phyloP scores from a whole-genome alignment of 345 rosid genomes.

The Euphorbia lathyris region DNA sequence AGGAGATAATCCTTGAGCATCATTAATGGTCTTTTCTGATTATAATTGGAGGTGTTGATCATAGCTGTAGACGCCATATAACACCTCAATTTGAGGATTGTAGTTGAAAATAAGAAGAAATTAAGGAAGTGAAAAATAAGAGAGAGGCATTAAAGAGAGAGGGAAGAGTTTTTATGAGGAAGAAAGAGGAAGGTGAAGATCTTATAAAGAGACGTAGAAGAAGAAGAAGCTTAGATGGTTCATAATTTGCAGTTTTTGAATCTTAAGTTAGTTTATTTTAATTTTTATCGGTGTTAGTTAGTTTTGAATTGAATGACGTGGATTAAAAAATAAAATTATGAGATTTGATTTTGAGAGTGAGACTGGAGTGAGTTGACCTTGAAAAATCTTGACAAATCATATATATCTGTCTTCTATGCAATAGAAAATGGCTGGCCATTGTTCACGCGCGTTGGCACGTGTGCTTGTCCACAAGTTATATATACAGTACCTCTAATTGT shows the following conservation, averaged over 20 bases:
- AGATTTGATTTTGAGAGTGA: constrained; percentile 2
- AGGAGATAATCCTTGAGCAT: constrained; percentile 73
- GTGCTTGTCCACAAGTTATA: constrained; percentile 8
- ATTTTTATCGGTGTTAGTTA: constrained; percentile 5
- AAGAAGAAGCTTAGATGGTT: constrained; percentile 31
- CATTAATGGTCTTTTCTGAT: constrained; percentile 45
- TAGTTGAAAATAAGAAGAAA: background rate
- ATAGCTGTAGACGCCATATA: constrained; percentile 24
- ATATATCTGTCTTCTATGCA: background rate
- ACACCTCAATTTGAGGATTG: background rate
- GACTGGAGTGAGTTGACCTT: constrained; percentile 30
- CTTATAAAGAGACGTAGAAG: constrained; percentile 2
- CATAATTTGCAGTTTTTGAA: constrained; percentile 27
- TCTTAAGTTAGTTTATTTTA: constrained; percentile 29
- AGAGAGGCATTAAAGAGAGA: constrained; percentile 5
- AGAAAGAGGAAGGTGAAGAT: background rate
- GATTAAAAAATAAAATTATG: background rate
- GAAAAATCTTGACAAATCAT: constrained; percentile 14
- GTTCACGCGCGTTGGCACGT: constrained; percentile 21
- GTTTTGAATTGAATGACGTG: background rate
- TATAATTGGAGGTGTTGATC: constrained; percentile 10
- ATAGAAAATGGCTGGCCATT: background rate
- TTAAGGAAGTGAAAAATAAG: background rate
- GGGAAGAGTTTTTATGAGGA: background rate
- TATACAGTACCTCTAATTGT: background rate